These are phyloP conservation scores for Zychaea mexicana DNA, from an alignment of 371 early-diverging fungal species.

Conservation along the genomic window DNA sequence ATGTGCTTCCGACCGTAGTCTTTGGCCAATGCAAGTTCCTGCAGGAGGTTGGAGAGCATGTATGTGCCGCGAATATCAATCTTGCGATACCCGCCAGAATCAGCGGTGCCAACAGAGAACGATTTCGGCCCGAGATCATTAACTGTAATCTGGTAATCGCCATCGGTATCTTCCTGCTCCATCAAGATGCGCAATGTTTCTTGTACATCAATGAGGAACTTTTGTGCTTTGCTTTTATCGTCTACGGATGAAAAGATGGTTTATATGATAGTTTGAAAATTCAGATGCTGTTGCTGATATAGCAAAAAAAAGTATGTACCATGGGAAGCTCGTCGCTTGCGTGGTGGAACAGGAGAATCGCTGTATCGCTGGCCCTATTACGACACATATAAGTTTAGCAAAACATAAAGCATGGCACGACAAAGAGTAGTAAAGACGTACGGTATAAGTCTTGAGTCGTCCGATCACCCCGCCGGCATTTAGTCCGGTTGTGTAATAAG, in stretches of 20 bases:
- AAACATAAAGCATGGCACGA: not conserved
- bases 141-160: constrained; percentile 90
- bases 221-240: constrained; percentile 66
- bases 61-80: constrained; percentile 93
- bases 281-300: not conserved
- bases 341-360: constrained; percentile 15
- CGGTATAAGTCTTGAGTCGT: constrained; percentile 26
- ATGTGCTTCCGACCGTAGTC: constrained; percentile 82
- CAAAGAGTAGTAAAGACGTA: not conserved
- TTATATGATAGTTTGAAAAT: not conserved
- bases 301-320: constrained; percentile 20
- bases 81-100: constrained; percentile 78
- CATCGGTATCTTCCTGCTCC: constrained; percentile 91
- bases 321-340: constrained; percentile 44
- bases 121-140: constrained; percentile 89
- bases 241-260: constrained; percentile 38
- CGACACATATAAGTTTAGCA: not conserved
- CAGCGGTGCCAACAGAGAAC: constrained; percentile 81
- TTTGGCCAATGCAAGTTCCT: constrained; percentile 87
- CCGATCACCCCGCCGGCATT: constrained; percentile 28
- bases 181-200: constrained; percentile 74
- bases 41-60: constrained; percentile 87
- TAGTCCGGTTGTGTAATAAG: constrained; percentile 32
- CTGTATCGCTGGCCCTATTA: not conserved
- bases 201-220: constrained; percentile 81